These are phyloP conservation scores for Balakata baccata DNA, from an alignment of 345 rosid species.

Conservation along the genomic window DNA sequence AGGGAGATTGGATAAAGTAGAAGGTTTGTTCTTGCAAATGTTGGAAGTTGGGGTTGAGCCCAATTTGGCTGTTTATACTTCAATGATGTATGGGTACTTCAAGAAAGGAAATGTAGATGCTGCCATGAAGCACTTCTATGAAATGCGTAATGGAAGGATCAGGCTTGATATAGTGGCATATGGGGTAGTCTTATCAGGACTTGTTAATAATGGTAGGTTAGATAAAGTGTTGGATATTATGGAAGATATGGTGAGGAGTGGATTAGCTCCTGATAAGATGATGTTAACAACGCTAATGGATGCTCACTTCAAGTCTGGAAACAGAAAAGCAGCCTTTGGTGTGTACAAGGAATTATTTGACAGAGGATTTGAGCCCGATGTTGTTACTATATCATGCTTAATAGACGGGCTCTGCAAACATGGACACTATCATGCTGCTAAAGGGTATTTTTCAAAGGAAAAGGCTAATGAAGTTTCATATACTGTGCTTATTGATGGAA, in stretches of 20 bases:
- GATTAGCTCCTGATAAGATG: constrained; percentile 39
- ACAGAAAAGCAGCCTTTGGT: constrained; percentile 26
- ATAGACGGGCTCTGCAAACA: constrained; percentile 45
- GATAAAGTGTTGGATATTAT: constrained; percentile 25
- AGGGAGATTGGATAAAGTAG: constrained; percentile 39
- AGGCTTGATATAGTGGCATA: constrained; percentile 35
- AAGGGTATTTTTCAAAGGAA: constrained; percentile 37
- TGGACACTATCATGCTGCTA: constrained; percentile 34
- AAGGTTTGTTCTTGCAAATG: constrained; percentile 29
- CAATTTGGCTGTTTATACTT: constrained; percentile 34
- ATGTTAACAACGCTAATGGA: constrained; percentile 38
- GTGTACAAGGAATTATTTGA: constrained; percentile 22
- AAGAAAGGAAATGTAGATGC: constrained; percentile 30
- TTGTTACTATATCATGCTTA: constrained; percentile 37
- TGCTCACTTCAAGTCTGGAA: constrained; percentile 40
- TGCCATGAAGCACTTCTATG: constrained; percentile 34
- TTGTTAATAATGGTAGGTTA: constrained; percentile 33
- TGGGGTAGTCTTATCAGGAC: constrained; percentile 39
- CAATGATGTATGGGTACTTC: constrained; percentile 36
- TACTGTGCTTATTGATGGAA: constrained; percentile 38
- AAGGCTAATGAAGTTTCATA: constrained; percentile 42
- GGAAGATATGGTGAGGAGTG: constrained; percentile 32
- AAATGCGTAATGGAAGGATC: constrained; percentile 36
- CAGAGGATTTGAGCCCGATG: constrained; percentile 42
- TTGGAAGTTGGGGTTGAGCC: constrained; percentile 25